Conservation (phyloP, 495 filamentous ascomycete species). For the Diplogelasinospora grovesii region DNA sequence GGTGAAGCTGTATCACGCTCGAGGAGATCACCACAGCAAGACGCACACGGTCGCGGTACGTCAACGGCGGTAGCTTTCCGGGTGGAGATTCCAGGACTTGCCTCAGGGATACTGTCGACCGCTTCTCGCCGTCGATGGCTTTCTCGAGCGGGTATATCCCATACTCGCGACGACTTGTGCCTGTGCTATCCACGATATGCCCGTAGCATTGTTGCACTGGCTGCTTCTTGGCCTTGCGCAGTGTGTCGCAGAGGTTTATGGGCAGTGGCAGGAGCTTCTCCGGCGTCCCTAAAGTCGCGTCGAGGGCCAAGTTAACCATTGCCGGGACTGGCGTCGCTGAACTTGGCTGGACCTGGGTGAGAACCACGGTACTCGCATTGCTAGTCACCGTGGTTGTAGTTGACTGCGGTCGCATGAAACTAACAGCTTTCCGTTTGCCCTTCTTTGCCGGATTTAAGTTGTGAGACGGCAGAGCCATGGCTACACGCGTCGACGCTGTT, state of each 20-base stretch:
- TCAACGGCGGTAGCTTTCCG: background rate
- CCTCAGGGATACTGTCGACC: conserved; percentile 6
- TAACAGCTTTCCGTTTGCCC: too few species aligned
- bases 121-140: background rate
- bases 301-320: too few species aligned
- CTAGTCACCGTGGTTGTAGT: too few species aligned
- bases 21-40: conserved; percentile 21
- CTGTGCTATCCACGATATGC: background rate
- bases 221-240: background rate
- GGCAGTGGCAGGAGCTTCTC: background rate
- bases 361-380: too few species aligned
- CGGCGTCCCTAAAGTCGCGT: background rate
- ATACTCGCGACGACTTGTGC: background rate
- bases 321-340: too few species aligned
- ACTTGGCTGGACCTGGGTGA: too few species aligned
- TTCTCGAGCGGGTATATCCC: background rate
- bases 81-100: conserved; percentile 6
- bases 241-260: background rate
- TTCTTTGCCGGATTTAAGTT: too few species aligned
- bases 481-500: background rate
- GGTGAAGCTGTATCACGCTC: conserved; percentile 23
- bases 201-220: background rate
- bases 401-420: too few species aligned
- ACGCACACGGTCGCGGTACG: conserved; percentile 12
- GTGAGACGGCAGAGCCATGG: background rate